A percentile compares a stretch with the other conserved stretches of the same genome.
These are phyloP conservation scores for Podospora didyma DNA, from an alignment of 495 filamentous ascomycete species.

Conservation along the genomic window DNA sequence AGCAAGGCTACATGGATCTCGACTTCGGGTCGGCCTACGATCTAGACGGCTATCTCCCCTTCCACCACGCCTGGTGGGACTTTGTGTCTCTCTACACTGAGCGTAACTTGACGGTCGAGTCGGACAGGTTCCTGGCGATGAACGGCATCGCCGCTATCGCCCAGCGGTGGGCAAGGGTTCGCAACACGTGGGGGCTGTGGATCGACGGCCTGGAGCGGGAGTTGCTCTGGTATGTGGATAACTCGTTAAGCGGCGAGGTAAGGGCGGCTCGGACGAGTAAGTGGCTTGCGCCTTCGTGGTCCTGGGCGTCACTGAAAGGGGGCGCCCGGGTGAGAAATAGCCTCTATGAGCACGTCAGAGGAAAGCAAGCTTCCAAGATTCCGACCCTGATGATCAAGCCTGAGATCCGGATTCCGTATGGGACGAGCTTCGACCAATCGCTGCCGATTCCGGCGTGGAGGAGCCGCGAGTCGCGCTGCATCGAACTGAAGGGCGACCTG, in stretches of 20 bases:
- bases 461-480: neutral
- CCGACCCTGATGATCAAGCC: neutral
- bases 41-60: neutral
- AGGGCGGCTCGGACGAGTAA: neutral
- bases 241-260: neutral
- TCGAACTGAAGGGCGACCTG: neutral
- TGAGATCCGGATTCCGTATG: neutral
- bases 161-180: neutral
- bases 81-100: neutral
- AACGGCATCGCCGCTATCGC: neutral
- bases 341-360: neutral
- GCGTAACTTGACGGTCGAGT: neutral
- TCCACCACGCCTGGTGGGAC: neutral
- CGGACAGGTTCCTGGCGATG: conserved; percentile 1
- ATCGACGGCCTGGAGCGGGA: neutral
- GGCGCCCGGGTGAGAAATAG: neutral
- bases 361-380: neutral
- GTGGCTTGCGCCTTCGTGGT: neutral
- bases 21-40: too few species aligned
- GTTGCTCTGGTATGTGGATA: neutral
- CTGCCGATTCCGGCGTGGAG: neutral
- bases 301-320: neutral
- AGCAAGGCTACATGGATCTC: too few species aligned
- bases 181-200: conserved; percentile 1
- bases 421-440: neutral